Percentiles rank a stretch among this genome's conserved stretches.
Conservation (phyloP, 768 basidiomycete species). For the Mycena vulgaris region DNA sequence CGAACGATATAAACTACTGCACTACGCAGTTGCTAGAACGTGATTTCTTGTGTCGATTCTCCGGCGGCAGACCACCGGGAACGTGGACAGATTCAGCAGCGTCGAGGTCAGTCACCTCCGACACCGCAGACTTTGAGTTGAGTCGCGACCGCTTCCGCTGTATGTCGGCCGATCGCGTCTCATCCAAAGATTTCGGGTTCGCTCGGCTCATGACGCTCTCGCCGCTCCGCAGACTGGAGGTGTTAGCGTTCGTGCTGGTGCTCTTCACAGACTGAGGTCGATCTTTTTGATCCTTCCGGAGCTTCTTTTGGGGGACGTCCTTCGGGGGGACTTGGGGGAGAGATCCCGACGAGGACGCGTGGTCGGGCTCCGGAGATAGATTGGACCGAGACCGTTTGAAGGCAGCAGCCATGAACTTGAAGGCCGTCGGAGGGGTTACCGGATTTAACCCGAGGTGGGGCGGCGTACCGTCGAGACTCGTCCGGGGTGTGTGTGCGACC, state of each 20-base stretch:
- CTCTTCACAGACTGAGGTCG: constrained; percentile 75
- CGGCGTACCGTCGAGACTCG: constrained; percentile 61
- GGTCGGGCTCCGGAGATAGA: constrained; percentile 60
- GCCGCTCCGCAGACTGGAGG: constrained; percentile 70
- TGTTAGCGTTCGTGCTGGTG: constrained; percentile 67
- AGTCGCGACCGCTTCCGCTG: constrained; percentile 51
- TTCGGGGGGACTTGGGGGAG: constrained; percentile 48
- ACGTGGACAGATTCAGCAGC: constrained; percentile 42
- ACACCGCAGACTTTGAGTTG: constrained; percentile 51
- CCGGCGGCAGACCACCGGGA: constrained; percentile 55
- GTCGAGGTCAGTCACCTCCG: constrained; percentile 47
- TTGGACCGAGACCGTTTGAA: constrained; percentile 79
- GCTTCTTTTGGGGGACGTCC: constrained; percentile 43
- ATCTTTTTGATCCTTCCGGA: constrained; percentile 58
- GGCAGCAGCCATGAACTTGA: constrained; percentile 73
- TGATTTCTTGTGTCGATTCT: constrained; percentile 56
- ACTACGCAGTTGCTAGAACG: constrained; percentile 63
- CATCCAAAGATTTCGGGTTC: constrained; percentile 52
- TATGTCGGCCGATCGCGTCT: constrained; percentile 36
- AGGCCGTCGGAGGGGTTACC: constrained; percentile 68
- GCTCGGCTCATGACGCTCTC: constrained; percentile 58
- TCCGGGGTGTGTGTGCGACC: constrained; percentile 61
- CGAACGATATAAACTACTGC: constrained; percentile 53
- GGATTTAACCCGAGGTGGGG: constrained; percentile 42
- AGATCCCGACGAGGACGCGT: constrained; percentile 48